phyloP scores from a whole-genome alignment of 345 rosid species.

The Salix viminalis region DNA sequence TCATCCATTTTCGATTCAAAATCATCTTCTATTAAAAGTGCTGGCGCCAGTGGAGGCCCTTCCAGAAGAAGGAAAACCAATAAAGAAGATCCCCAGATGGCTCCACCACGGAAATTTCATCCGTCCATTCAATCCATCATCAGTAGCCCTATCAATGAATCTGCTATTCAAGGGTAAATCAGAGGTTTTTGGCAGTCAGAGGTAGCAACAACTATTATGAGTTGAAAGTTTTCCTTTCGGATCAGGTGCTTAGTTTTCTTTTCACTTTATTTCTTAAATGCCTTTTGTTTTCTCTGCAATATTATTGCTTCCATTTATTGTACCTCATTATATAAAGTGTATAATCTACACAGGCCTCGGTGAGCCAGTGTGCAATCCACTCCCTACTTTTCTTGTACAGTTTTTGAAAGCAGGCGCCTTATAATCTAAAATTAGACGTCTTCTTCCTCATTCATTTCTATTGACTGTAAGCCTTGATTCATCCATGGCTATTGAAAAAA shows the following conservation, averaged over 20 bases:
- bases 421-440: not conserved
- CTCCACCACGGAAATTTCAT: conserved; percentile 47
- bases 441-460: not conserved
- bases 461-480: not conserved
- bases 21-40: conserved; percentile 37
- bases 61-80: conserved; percentile 37
- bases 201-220: conserved; percentile 19
- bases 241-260: not conserved
- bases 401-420: not conserved
- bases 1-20: conserved; percentile 32
- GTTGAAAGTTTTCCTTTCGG: not conserved
- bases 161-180: conserved; percentile 54
- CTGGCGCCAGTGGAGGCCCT: conserved; percentile 33
- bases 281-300: not conserved
- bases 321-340: conserved; percentile 17
- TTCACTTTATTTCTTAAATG: conserved; percentile 5
- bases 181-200: conserved; percentile 44
- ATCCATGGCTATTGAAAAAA: not conserved
- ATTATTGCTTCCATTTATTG: conserved; percentile 20
- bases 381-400: conserved; percentile 25
- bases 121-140: conserved; percentile 50
- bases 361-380: conserved; percentile 17
- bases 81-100: conserved; percentile 38
- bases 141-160: conserved; percentile 51
- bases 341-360: conserved; percentile 4